Evolutionary conservation across 768 basidiomycete genomes (phyloP).

Genomic region (Inosperma sp.): DNA sequence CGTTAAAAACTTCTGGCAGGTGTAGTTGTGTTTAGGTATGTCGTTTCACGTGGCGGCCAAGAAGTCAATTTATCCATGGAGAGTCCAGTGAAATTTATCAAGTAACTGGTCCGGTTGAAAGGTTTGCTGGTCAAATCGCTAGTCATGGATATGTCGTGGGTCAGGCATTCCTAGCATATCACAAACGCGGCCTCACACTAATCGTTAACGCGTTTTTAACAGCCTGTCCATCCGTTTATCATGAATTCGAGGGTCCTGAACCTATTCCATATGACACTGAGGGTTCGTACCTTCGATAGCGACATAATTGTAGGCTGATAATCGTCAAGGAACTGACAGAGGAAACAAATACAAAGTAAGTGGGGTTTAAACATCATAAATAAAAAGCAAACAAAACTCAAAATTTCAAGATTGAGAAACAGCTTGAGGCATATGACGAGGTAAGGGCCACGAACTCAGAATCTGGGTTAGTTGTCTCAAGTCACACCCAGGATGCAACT

Average conservation of each 20-base stretch:
- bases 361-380: background rate
- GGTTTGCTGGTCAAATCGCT: conserved; percentile 84
- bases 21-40: conserved; percentile 76
- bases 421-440: conserved; percentile 83
- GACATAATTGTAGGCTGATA: background rate
- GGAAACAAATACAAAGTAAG: conserved; percentile 84
- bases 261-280: conserved; percentile 85
- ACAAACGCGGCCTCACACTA: background rate
- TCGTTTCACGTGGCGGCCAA: background rate
- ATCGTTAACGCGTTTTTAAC: background rate
- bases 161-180: conserved; percentile 29
- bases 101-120: conserved; percentile 95
- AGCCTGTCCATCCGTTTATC: conserved; percentile 85
- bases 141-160: conserved; percentile 83
- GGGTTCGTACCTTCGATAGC: conserved; percentile 41
- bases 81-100: conserved; percentile 83
- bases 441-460: conserved; percentile 31
- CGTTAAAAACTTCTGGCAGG: conserved; percentile 37
- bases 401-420: conserved; percentile 72
- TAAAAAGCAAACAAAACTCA: background rate
- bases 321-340: conserved; percentile 39
- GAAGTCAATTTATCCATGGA: background rate
- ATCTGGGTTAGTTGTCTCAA: background rate
- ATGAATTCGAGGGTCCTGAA: conserved; percentile 89
- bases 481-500: conserved; percentile 59